phyloP scores from a whole-genome alignment of 2,329 filamentous ascomycete genomes.

The Nigrospora sphaerica region DNA sequence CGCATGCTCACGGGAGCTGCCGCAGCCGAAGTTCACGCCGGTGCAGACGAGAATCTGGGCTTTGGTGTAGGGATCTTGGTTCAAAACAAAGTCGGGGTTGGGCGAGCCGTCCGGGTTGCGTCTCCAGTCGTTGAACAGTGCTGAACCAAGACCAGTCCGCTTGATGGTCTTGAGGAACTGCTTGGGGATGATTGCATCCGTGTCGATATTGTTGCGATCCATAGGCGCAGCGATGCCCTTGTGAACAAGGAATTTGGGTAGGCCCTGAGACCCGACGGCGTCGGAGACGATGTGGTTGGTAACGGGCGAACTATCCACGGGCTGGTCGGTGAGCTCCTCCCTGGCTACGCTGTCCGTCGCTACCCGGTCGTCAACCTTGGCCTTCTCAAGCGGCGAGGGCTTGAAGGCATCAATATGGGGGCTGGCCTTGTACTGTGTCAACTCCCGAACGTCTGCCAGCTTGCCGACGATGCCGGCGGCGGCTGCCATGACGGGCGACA shows the following conservation, averaged over 20 bases:
- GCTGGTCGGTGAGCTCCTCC: constrained; percentile 48
- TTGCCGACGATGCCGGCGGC: constrained; percentile 85
- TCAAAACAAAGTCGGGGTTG: constrained; percentile 79
- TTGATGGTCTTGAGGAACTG: constrained; percentile 99
- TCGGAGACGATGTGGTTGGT: constrained; percentile 52
- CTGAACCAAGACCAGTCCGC: constrained; percentile 82
- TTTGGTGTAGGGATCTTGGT: constrained; percentile 76
- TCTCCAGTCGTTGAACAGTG: constrained; percentile 80
- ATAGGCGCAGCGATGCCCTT: constrained; percentile 85
- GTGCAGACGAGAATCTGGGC: constrained; percentile 89
- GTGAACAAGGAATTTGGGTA: constrained; percentile 76
- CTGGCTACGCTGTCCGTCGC: constrained; percentile 43
- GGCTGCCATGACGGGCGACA: constrained; percentile 96
- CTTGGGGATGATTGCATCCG: constrained; percentile 98
- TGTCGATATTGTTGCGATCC: constrained; percentile 87
- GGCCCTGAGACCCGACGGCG: constrained; percentile 50
- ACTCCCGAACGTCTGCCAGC: constrained; percentile 82
- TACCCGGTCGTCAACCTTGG: constrained; percentile 46
- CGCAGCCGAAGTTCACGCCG: constrained; percentile 92
- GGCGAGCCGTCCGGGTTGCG: constrained; percentile 68
- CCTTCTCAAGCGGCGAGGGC: constrained; percentile 27
- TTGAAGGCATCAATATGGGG: constrained; percentile 52
- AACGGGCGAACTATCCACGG: constrained; percentile 57
- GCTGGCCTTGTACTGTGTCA: constrained; percentile 54
- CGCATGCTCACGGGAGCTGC: constrained; percentile 86